Percentiles rank a stretch among this genome's conserved stretches.
Conservation (phyloP, 1,139 yeast species). For the Pneumocystis wakefieldiae region DNA sequence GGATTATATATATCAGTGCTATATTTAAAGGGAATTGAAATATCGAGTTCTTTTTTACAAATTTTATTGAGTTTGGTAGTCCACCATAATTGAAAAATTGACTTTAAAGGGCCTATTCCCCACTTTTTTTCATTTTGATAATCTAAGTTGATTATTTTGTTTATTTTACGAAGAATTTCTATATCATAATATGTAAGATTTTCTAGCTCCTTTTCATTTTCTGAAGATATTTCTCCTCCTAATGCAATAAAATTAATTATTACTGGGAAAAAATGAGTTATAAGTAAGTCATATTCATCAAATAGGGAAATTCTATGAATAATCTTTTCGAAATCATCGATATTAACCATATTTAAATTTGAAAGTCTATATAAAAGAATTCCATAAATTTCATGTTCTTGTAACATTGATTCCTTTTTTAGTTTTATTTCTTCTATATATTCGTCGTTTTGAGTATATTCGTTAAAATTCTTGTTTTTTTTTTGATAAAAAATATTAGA, state of each 20-base stretch:
- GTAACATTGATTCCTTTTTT: slow-evolving; percentile 46
- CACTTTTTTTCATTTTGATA: slow-evolving; percentile 15
- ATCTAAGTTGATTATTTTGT: not conserved
- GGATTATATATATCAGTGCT: slow-evolving; percentile 32
- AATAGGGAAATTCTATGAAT: slow-evolving; percentile 32
- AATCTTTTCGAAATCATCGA: slow-evolving; percentile 30
- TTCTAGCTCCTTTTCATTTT: slow-evolving; percentile 4
- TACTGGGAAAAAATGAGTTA: slow-evolving; percentile 52
- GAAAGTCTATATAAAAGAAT: slow-evolving; percentile 43
- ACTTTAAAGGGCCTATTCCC: slow-evolving; percentile 30
- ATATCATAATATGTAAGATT: slow-evolving; percentile 9
- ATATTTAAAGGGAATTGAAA: slow-evolving; percentile 23
- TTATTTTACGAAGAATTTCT: slow-evolving; percentile 4
- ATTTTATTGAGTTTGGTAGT: slow-evolving; percentile 36
- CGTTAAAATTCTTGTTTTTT: slow-evolving; percentile 49
- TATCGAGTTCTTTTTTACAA: slow-evolving; percentile 39
- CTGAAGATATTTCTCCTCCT: slow-evolving; percentile 2
- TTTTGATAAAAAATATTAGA: slow-evolving; percentile 44
- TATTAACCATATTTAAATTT: slow-evolving; percentile 27
- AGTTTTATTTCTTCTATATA: slow-evolving; percentile 43
- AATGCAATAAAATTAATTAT: slow-evolving; percentile 18
- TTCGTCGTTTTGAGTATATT: slow-evolving; percentile 31
- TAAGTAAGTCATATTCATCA: slow-evolving; percentile 44
- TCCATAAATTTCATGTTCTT: slow-evolving; percentile 59
- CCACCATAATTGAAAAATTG: slow-evolving; percentile 30